phyloP scores from a whole-genome alignment of 2,329 filamentous ascomycete species.

The Penicillium concentricum region DNA sequence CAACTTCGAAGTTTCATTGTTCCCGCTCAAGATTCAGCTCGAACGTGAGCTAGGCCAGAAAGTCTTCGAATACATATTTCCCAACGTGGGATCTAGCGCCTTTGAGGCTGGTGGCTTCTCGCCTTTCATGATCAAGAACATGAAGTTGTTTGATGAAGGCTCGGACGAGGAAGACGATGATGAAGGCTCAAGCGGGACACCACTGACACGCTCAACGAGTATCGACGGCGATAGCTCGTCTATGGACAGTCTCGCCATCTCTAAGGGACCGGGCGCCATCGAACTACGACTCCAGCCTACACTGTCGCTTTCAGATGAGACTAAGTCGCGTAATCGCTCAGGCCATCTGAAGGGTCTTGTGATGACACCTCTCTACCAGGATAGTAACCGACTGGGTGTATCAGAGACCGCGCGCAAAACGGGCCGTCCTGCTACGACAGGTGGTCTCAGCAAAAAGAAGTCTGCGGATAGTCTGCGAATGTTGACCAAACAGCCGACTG shows the following conservation, averaged over 20 bases:
- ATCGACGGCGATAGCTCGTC: constrained; percentile 42
- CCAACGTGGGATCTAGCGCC: constrained; percentile 64
- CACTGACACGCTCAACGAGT: constrained; percentile 31
- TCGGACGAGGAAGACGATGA: constrained; percentile 49
- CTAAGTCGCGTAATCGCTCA: constrained; percentile 34
- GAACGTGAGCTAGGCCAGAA: constrained; percentile 90
- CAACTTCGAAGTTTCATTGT: constrained; percentile 90
- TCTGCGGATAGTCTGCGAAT: constrained; percentile 44
- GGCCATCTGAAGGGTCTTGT: constrained; percentile 33
- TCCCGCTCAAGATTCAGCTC: constrained; percentile 89
- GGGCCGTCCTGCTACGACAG: constrained; percentile 32
- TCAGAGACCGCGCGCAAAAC: constrained; percentile 25
- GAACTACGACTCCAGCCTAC: constrained; percentile 83
- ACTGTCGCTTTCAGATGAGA: constrained; percentile 55
- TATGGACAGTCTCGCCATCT: constrained; percentile 50
- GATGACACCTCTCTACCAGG: constrained; percentile 36
- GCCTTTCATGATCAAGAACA: constrained; percentile 53
- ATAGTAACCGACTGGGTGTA: constrained; percentile 23
- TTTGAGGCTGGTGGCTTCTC: constrained; percentile 52
- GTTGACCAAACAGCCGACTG: constrained; percentile 35
- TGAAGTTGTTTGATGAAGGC: constrained; percentile 49
- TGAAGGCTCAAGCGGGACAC: constrained; percentile 9
- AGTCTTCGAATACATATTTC: constrained; percentile 97
- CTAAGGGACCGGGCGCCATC: constrained; percentile 68
- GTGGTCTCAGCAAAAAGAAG: constrained; percentile 38